Evolutionary conservation across 352 stramenopile genomes (phyloP), one percentile per base, ranked within the genome.

Genomic region (Phytopythium boreale): DNA sequence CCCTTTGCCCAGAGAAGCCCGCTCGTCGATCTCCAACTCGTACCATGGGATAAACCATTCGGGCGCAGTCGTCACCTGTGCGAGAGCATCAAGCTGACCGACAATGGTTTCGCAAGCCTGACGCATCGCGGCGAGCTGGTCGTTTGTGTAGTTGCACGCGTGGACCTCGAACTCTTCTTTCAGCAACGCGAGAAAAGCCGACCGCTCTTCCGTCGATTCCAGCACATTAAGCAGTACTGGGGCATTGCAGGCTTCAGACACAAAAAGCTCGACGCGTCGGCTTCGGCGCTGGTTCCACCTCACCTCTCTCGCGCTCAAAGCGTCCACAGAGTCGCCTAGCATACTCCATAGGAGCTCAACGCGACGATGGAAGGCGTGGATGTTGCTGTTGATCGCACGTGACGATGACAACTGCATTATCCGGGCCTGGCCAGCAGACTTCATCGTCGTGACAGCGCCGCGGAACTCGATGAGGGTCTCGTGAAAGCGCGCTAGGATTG

Each of bases 21-120:
- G 8, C 22, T 56, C 5, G 15, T 41, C 31, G 2, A 56, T 50
- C n/a, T 50, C 29, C 50, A 56, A 39, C 27, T 56, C 50, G 50
- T 39, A 56, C 50, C 50, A 56, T 39, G 50, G 50, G 9, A 56
- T 39, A 41, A 56, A 56, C 50, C 50, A 56, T 1, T 37, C 50
- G 7, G 50, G 26, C 26, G 29, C 20, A 11, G 29, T 29, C 7
- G 20, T 27, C 9, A 4, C 19, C 31, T 22, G 14, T 10, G 15
- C 2, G 4, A 15, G 9, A n/a, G 31, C 29, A 24, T 39, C 24
- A 39, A 39, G 20, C 10, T 36, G 27, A 34, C 24, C n/a, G 22
- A 22, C 50, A 15, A 56, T 56, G 20, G 4, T 26, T n/a, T 56
- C 50, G 26, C 12, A 22, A 0, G 17, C 17, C 26, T 56, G 41